These are phyloP conservation scores for Sicyos edulis DNA, from an alignment of 306 rosid species.

Conservation along the genomic window DNA sequence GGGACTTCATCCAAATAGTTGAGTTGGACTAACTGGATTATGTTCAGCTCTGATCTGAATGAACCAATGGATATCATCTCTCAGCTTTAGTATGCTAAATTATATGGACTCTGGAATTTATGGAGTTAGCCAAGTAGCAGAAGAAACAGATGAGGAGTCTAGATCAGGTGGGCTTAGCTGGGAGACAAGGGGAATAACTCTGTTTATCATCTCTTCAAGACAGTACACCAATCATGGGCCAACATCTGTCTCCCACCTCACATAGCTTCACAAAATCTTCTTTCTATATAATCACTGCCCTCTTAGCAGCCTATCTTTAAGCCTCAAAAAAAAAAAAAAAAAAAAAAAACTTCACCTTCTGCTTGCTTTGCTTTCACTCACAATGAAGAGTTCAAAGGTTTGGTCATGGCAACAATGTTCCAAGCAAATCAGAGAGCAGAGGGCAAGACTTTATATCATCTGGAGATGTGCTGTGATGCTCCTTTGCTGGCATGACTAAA, in stretches of 20 bases:
- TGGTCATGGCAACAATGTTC: slow-evolving; percentile 59
- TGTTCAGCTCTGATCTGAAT: neutral
- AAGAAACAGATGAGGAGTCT: slow-evolving; percentile 18
- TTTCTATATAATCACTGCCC: slow-evolving; percentile 15
- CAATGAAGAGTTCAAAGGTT: slow-evolving; percentile 49
- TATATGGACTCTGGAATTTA: no score
- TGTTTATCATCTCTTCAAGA: neutral
- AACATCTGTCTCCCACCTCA: slow-evolving; percentile 8
- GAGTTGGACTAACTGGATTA: neutral
- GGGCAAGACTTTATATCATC: slow-evolving; percentile 78
- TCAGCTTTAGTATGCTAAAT: neutral
- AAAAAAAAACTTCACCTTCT: no score
- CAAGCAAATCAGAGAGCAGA: slow-evolving; percentile 64
- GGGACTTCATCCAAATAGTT: slow-evolving; percentile 8
- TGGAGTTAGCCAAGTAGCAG: slow-evolving; percentile 10
- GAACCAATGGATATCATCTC: slow-evolving; percentile 7
- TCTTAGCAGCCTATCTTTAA: neutral
- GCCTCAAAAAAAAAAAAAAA: no score
- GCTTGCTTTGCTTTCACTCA: no score
- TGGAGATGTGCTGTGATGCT: slow-evolving; percentile 92
- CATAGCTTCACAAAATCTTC: neutral
- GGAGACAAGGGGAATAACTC: slow-evolving; percentile 21
- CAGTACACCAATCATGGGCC: slow-evolving; percentile 17
- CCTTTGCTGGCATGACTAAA: slow-evolving; percentile 68
- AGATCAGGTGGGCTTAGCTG: slow-evolving; percentile 6